phyloP scores from a whole-genome alignment of 208 protist species.

The Acanthamoeba culbertsoni region DNA sequence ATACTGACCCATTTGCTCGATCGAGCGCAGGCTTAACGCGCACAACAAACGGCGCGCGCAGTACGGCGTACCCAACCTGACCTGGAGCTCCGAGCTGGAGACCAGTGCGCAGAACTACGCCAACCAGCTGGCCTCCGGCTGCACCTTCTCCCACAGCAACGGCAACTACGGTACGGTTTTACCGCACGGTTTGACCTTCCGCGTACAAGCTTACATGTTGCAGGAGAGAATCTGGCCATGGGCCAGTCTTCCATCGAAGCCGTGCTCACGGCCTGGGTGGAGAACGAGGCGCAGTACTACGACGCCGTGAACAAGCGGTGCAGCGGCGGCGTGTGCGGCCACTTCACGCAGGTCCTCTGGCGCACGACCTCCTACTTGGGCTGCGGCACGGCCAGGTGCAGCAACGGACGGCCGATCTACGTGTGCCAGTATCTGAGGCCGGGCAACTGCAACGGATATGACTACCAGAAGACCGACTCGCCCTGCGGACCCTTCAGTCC shows the following conservation, averaged over 20 bases:
- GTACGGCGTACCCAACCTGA: neutral
- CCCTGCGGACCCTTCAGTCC: neutral
- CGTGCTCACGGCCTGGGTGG: neutral
- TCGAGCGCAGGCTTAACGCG: neutral
- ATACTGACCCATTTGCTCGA: too few species aligned
- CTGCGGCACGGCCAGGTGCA: neutral
- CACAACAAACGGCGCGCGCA: neutral
- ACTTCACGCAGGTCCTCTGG: conserved; percentile 61
- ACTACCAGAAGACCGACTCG: neutral
- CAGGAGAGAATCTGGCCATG: neutral
- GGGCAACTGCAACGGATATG: conserved; percentile 38
- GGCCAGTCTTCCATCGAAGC: neutral
- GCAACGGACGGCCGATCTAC: neutral
- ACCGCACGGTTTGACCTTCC: neutral
- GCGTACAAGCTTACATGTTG: neutral
- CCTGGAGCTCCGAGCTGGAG: neutral
- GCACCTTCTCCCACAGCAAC: neutral
- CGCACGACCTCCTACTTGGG: neutral
- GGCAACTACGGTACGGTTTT: neutral
- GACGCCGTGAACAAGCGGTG: neutral
- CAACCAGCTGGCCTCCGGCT: neutral
- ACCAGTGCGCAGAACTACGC: neutral
- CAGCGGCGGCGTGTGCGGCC: conserved; percentile 6
- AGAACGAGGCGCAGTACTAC: conserved; percentile 35
- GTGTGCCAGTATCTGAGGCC: conserved; percentile 9